Evolutionary conservation across 306 rosid genomes (phyloP), one percentile per base, ranked within the genome.

Genomic region (Trichosanthes truncata): DNA sequence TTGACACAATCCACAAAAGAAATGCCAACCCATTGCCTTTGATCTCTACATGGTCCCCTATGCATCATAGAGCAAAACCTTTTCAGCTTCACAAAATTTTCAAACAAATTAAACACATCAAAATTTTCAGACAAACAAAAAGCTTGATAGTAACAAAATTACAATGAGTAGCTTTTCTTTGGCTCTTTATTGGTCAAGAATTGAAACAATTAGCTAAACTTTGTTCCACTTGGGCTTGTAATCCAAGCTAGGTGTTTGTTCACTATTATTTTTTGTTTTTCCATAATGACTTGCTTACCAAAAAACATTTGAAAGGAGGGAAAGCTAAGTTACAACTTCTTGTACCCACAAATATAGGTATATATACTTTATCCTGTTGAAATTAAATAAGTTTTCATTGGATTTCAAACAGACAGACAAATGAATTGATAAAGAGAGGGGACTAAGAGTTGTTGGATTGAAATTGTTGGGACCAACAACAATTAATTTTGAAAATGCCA

Each of bases 21-120:
- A 73, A 73, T 73, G 78, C 43, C 57, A 74, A 74, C 78, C 78
- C 78, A 48, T 13, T 15, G 49, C 61, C 9, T 46, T 29, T 61
- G 18, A 29, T 72, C n/a, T 35, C 56, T 40, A 68, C 17, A 38
- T 68, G 75, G 75, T 68, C 75, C 75, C 75, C 75, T 43, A 13
- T 12, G n/a, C n/a, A 67, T 40, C 51, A 40, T 9, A 38, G 14
- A 72, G 17, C 1, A 45, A 46, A 72, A 36, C 59, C 6, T 72
- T 72, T 46, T 45, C n/a, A 72, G 46, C 13, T 14, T 21, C 57
- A 43, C 12, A 25, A 46, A 40, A n/a, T 1, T 21, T 66, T 43
- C 53, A 69, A 69, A 69, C 20, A 69, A n/a, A n/a, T n/a, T n/a
- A n/a, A 69, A 68, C 35, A 21, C 35, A 43, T 69, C 75, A 69